Conservation (phyloP, 768 basidiomycete genomes). For the Lactarius vividus region DNA sequence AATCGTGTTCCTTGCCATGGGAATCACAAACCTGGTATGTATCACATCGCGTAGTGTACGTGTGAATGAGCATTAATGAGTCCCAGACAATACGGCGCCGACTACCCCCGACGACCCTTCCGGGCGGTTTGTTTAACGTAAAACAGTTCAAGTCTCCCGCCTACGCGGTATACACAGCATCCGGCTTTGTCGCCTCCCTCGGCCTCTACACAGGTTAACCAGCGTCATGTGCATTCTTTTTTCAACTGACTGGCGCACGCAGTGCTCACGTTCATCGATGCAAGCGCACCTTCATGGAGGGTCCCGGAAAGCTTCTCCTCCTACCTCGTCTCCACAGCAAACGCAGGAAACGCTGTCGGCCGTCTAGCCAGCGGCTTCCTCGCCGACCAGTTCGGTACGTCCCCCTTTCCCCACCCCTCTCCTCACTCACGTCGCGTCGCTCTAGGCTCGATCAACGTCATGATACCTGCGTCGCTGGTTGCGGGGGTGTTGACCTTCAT, state of each 20-base stretch:
- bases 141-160: constrained; percentile 48
- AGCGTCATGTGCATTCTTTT: not conserved
- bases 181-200: constrained; percentile 56
- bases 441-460: constrained; percentile 65
- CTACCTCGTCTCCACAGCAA: constrained; percentile 67
- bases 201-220: constrained; percentile 54
- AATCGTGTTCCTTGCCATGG: constrained; percentile 51
- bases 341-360: constrained; percentile 62
- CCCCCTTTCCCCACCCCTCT: not conserved
- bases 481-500: constrained; percentile 59
- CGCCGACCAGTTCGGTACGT: constrained; percentile 52
- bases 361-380: constrained; percentile 53
- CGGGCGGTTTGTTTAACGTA: constrained; percentile 63
- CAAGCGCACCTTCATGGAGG: constrained; percentile 52
- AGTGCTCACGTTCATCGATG: constrained; percentile 69
- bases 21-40: constrained; percentile 51
- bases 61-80: constrained; percentile 25
- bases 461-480: constrained; percentile 57
- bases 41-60: constrained; percentile 10
- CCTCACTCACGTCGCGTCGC: not conserved
- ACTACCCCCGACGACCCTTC: constrained; percentile 50
- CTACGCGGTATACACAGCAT: constrained; percentile 57
- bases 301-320: constrained; percentile 51
- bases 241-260: not conserved
- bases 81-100: constrained; percentile 39